Conservation (phyloP, 73 alveolate genomes). For the Paramecium tetraurelia region DNA sequence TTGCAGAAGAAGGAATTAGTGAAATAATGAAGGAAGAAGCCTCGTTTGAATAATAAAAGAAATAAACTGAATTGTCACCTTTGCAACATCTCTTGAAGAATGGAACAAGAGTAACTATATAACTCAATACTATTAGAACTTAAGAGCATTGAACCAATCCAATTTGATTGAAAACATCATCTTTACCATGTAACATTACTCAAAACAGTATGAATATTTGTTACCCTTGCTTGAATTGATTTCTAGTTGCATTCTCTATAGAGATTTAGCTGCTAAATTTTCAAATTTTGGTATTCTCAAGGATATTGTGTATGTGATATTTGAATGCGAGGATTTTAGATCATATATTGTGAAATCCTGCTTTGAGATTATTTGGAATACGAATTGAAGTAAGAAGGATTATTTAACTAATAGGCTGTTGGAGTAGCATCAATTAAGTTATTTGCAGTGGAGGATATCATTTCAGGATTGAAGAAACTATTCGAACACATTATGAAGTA, state of each 20-base stretch:
- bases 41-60: not conserved
- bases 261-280: constrained; percentile 84
- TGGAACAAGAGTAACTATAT: constrained; percentile 50
- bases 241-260: constrained; percentile 48
- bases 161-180: constrained; percentile 51
- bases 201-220: constrained; percentile 54
- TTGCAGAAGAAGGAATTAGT: constrained; percentile 62
- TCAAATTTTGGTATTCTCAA: constrained; percentile 91
- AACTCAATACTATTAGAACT: not conserved
- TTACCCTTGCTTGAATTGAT: constrained; percentile 55
- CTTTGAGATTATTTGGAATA: constrained; percentile 96
- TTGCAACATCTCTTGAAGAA: constrained; percentile 24
- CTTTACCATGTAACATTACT: constrained; percentile 59
- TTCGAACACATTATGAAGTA: constrained; percentile 88
- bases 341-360: constrained; percentile 89
- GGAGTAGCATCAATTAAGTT: constrained; percentile 88
- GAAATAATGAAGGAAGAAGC: constrained; percentile 57
- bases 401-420: constrained; percentile 61
- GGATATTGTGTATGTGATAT: constrained; percentile 86
- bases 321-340: constrained; percentile 90
- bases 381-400: constrained; percentile 71
- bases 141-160: constrained; percentile 56
- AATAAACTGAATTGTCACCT: constrained; percentile 41
- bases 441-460: constrained; percentile 91
- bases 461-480: constrained; percentile 82